These are phyloP conservation scores for Trametes meyenii DNA, from an alignment of 768 basidiomycete genomes.

Conservation along the genomic window DNA sequence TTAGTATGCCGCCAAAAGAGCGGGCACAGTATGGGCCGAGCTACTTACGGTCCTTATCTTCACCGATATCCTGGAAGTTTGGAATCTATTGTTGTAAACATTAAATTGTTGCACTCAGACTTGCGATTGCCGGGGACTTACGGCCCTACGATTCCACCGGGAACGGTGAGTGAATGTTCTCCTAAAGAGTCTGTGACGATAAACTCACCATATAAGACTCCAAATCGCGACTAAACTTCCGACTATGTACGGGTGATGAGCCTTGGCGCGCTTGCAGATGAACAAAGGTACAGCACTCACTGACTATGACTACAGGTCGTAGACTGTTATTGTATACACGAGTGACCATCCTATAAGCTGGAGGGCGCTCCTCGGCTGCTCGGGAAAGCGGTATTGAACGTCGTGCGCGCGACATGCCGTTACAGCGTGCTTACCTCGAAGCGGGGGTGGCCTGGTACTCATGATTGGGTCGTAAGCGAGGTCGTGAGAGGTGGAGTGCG, in stretches of 20 bases:
- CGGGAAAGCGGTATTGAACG: not conserved
- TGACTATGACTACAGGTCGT: constrained; percentile 58
- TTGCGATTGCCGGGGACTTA: not conserved
- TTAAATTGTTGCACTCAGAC: no score
- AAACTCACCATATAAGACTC: constrained; percentile 63
- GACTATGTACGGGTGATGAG: constrained; percentile 28
- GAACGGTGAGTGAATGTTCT: constrained; percentile 30
- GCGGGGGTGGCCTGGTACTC: constrained; percentile 16
- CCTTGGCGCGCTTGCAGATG: not conserved
- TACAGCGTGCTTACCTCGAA: constrained; percentile 14
- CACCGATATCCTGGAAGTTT: constrained; percentile 57
- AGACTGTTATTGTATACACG: constrained; percentile 59
- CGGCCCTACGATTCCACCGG: constrained; percentile 29
- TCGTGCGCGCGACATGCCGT: not conserved
- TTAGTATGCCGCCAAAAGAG: not conserved
- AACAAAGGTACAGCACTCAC: constrained; percentile 22
- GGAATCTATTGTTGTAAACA: constrained; percentile 47
- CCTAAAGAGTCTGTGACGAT: not conserved
- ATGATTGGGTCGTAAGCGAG: not conserved
- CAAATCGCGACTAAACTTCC: constrained; percentile 56
- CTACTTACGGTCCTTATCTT: constrained; percentile 52
- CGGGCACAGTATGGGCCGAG: not conserved
- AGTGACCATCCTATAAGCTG: constrained; percentile 61
- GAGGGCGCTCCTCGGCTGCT: constrained; percentile 36
- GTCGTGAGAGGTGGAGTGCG: not conserved